Percentiles rank a stretch among this genome's conserved stretches.
Evolutionary conservation across 345 rosid species (phyloP).

Genomic region (Noccaea caerulescens): DNA sequence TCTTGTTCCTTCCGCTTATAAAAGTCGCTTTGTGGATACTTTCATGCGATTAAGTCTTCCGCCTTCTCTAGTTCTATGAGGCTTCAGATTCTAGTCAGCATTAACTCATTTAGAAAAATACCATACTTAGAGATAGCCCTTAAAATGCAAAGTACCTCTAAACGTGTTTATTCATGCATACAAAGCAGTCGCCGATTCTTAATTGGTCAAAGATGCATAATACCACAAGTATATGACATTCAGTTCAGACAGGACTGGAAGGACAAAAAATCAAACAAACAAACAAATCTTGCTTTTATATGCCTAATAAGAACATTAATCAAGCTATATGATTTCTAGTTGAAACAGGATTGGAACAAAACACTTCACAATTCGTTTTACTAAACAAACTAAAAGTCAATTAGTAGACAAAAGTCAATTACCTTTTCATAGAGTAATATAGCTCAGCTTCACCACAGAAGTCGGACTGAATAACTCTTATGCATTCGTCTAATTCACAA

Average conservation of each 20-base stretch:
- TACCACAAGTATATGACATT: neutral
- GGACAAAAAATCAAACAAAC: neutral
- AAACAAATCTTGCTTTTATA: too few species aligned
- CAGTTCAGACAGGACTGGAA: neutral
- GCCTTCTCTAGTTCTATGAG: neutral
- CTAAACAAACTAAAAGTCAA: neutral
- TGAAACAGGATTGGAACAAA: too few species aligned
- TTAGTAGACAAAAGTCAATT: slow-evolving; percentile 6
- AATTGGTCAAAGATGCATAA: slow-evolving; percentile 1
- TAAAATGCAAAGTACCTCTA: slow-evolving; percentile 16
- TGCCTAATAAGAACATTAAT: too few species aligned
- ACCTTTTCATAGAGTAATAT: slow-evolving; percentile 68
- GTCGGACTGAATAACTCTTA: slow-evolving; percentile 57
- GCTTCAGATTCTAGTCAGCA: neutral
- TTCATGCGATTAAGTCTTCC: slow-evolving; percentile 6
- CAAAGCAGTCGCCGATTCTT: slow-evolving; percentile 9
- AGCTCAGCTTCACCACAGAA: slow-evolving; percentile 59
- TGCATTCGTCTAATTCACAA: slow-evolving; percentile 63
- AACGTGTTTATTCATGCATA: slow-evolving; percentile 8
- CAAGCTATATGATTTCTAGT: too few species aligned
- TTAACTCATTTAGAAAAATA: too few species aligned
- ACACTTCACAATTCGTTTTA: neutral
- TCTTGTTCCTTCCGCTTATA: slow-evolving; percentile 15
- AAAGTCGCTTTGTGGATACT: slow-evolving; percentile 6
- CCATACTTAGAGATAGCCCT: neutral